Base-by-base conservation (phyloP, 495 filamentous ascomycete genomes). In the Xylaria bambusicola region DNA sequence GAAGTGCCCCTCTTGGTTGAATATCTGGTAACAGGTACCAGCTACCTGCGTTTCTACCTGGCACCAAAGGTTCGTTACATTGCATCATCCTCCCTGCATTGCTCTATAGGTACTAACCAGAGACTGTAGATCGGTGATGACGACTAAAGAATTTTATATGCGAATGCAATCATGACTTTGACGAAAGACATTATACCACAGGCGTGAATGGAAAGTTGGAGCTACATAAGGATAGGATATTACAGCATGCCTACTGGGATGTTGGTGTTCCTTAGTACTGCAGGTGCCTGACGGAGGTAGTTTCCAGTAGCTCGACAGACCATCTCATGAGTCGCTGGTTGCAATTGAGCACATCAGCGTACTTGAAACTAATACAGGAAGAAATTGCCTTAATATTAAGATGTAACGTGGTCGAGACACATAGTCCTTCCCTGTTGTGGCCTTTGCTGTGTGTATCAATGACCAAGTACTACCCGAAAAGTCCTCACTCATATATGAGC, bases 1-100 rank as follows among this genome's bases (percentile, higher is more conserved):
- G 94, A 99, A 77, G 93, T 99, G 41, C 94, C 94, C 21, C 86
- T 99, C 65, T 79, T 97, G 55, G 94, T 99, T 20, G 93, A 98
- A 77, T 99, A 97, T 68, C 80, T 75, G 47, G 80, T 98, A 59
- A 76, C 80, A 40, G 89, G 87, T 62, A 91, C 86, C 79, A 95
- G 93, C 72, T 93, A 90, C 72, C 75, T 98, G 71, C 81, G 95
- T 62, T 99, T 97, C 85, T 99, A 97, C 75, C 86, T 99, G 53
- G 94, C 94, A 64, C 94, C 94, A 52, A 99, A 99, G 92, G 89
- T 91, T 76, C 46, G 81, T 75, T 49, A 38, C 27, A 42, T n/a
- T 33, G 29, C 12, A 10, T 24, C 13, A 24, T n/a, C 10, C 20
- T n/a, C 23, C 38, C 6, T 44, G 21, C 12, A 40, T 51, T 21